A percentile compares a stretch with the other conserved stretches of the same genome.
Evolutionary conservation across 768 basidiomycete species (phyloP).

Genomic region (Tulasnella sp.): DNA sequence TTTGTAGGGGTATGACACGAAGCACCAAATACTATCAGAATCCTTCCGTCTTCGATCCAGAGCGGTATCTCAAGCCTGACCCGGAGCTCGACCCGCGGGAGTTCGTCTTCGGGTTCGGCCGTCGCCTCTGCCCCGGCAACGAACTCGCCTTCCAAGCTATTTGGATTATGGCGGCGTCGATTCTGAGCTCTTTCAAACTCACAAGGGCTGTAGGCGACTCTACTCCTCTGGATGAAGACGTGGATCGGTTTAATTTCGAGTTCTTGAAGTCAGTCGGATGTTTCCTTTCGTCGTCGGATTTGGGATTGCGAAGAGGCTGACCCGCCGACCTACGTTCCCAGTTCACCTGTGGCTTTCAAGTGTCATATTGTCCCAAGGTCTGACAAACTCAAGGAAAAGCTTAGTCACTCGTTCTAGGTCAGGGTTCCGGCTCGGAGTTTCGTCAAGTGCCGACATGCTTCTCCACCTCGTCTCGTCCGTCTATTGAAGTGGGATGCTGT

Average conservation of each 20-base stretch:
- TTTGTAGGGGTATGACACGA: not conserved
- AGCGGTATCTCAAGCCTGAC: constrained; percentile 20
- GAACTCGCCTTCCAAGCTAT: constrained; percentile 3
- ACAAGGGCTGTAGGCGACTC: not conserved
- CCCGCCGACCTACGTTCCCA: not conserved
- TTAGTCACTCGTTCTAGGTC: not conserved
- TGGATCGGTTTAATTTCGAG: not conserved
- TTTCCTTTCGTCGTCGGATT: not conserved
- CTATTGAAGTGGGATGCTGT: no score
- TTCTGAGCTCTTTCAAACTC: not conserved
- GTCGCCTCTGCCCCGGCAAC: not conserved
- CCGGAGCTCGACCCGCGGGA: constrained; percentile 13
- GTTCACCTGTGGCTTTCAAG: not conserved
- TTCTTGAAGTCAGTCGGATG: not conserved
- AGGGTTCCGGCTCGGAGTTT: not conserved
- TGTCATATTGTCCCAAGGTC: not conserved
- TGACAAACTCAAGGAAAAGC: not conserved
- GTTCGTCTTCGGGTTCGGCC: constrained; percentile 22
- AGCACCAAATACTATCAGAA: not conserved
- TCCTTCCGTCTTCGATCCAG: constrained; percentile 29
- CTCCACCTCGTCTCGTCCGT: no score
- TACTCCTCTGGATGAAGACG: not conserved
- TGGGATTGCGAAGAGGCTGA: not conserved
- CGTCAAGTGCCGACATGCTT: no score
- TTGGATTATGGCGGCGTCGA: constrained; percentile 3